Base-by-base conservation (phyloP, 2,329 filamentous ascomycete species). In the Cadophora sp. region DNA sequence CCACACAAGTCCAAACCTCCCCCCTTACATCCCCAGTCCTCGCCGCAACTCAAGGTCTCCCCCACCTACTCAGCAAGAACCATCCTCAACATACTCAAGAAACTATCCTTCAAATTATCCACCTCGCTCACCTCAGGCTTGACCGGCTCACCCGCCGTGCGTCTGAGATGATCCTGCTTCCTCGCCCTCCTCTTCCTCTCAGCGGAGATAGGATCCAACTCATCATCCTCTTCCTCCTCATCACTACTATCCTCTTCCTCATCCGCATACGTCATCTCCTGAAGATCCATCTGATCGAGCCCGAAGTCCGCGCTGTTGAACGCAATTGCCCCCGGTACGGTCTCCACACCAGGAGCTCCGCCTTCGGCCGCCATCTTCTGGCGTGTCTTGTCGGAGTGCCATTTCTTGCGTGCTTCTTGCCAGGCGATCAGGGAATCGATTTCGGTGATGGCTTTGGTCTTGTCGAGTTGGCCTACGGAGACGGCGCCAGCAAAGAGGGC, bases 301-400 rank as follows among this genome's bases (percentile, higher is more conserved):
- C 96, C 96, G 81, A 99, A 99, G 80, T 99, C 96, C 59, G 87
- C 88, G 24, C 91, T 90, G 75, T 86, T 89, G 81, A 98, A 96
- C 20, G 77, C 74, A 71, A 84, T 82, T 27, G 83, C 87, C 9
- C 85, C 86, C 7, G 85, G 84, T 62, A 81, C 79, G 65, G 85
- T 79, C 30, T 83, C 83, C 20, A 80, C 79, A 61, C 81, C 82
- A 11, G 78, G 77, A 45, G 83, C 82, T 6, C 83, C 83, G 3
- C 89, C 89, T 75, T 95, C 94, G 1, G 93, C 94, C 0, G 96
- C 96, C 96, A 99, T 98, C 85, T 99, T 99, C 82, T 98, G 96
- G 63, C 94, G 84, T 9, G 96, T 99, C 84, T 99, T 99, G 80
- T 97, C 93, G 68, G 95, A 89, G 78, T 99, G 96, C 96, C 96